Conservation (phyloP, 352 stramenopile genomes). For the Peronospora farinosa region DNA sequence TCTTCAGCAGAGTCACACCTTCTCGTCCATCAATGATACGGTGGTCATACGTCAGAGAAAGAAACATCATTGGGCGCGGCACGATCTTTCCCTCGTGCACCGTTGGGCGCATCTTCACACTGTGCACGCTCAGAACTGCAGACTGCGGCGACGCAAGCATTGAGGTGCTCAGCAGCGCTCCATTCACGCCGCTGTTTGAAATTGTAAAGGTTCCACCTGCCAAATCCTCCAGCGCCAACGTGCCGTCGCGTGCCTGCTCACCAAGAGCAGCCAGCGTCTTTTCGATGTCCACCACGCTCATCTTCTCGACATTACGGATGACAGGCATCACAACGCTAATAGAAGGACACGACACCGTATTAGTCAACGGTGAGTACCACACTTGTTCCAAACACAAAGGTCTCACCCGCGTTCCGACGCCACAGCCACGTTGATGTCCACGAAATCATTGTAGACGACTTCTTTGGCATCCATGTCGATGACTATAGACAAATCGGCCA, state of each 20-base stretch:
- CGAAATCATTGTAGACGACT: conserved; percentile 98
- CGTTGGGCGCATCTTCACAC: conserved; percentile 94
- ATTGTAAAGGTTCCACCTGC: conserved; percentile 98
- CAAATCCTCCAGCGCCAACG: conserved; percentile 89
- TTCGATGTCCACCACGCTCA: conserved; percentile 95
- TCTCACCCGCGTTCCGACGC: conserved; percentile 86
- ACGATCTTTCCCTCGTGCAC: conserved; percentile 92
- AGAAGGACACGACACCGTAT: conserved; percentile 5
- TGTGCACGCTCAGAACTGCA: conserved; percentile 97
- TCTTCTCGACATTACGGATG: conserved; percentile 94
- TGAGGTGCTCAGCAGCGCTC: conserved; percentile 96
- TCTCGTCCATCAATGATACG: conserved; percentile 98
- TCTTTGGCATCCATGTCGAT: conserved; percentile 98
- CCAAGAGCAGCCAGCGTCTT: conserved; percentile 90
- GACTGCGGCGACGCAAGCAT: conserved; percentile 98
- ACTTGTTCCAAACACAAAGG: not conserved
- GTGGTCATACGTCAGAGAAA: conserved; percentile 99
- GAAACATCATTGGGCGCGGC: conserved; percentile 99
- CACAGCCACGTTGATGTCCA: conserved; percentile 97
- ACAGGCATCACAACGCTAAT: conserved; percentile 96
- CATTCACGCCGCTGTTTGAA: conserved; percentile 95
- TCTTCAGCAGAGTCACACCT: conserved; percentile 99
- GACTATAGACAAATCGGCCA: conserved; percentile 36
- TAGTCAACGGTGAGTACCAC: conserved; percentile 1
- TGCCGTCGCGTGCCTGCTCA: conserved; percentile 56